phyloP scores from a whole-genome alignment of 768 basidiomycete species.

The Lanmaoa pseudosensibilis region DNA sequence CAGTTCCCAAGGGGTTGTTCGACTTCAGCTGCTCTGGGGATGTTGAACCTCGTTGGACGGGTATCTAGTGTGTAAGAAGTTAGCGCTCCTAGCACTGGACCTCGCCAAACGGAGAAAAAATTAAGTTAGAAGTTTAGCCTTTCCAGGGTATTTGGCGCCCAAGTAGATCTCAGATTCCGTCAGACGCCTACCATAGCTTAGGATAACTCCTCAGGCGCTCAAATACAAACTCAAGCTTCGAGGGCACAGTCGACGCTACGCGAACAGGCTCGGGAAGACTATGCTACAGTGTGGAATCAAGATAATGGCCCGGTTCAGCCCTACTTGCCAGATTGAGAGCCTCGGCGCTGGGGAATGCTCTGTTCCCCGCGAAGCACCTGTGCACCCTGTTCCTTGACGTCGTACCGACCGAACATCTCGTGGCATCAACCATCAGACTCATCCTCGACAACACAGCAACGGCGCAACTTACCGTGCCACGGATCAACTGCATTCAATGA shows the following conservation, averaged over 20 bases:
- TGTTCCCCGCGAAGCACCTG: conserved; percentile 53
- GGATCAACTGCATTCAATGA: conserved; percentile 25
- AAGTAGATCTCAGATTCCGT: conserved; percentile 18
- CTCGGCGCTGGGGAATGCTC: conserved; percentile 31
- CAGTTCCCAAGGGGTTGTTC: background rate
- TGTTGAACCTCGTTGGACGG: background rate
- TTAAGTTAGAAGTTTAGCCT: conserved; percentile 24
- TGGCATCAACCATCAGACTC: background rate
- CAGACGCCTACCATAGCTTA: too few species aligned
- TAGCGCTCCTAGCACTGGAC: background rate
- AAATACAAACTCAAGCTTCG: background rate
- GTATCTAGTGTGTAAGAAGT: background rate
- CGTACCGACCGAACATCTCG: conserved; percentile 35
- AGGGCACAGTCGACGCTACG: background rate
- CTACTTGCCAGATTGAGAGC: conserved; percentile 26
- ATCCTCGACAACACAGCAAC: conserved; percentile 3
- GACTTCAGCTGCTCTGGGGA: background rate
- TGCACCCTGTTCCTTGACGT: conserved; percentile 53
- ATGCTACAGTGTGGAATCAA: background rate
- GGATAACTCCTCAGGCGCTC: background rate
- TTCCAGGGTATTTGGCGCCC: conserved; percentile 6
- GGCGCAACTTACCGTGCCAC: conserved; percentile 27
- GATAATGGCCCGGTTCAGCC: background rate
- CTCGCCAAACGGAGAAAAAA: conserved; percentile 1
- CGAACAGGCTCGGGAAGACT: background rate